Percentiles rank a stretch among this genome's conserved stretches.
Evolutionary conservation across 306 rosid genomes (phyloP).

Genomic region (Vachellia pachyceras): DNA sequence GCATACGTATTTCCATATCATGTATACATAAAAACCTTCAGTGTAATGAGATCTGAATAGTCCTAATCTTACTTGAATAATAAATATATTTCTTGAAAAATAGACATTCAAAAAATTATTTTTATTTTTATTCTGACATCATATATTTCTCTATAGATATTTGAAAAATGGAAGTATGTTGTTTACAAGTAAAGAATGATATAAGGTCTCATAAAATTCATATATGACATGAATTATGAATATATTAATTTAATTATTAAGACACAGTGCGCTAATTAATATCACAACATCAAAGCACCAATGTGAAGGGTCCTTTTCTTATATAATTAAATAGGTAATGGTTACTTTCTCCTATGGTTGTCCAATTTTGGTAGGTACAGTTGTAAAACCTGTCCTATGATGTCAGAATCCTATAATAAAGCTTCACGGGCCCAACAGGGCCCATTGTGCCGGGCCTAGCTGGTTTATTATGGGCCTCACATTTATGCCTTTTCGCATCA

Average conservation of each 20-base stretch:
- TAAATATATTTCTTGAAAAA: no score
- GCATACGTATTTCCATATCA: background rate
- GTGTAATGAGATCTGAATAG: background rate
- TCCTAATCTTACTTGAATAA: background rate
- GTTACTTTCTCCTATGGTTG: slow-evolving; percentile 27
- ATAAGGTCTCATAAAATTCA: background rate
- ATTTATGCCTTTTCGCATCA: background rate
- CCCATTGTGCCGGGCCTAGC: slow-evolving; percentile 14
- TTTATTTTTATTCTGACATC: no score
- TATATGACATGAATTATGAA: background rate
- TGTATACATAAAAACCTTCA: background rate
- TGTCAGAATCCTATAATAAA: background rate
- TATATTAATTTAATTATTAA: background rate
- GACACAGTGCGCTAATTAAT: background rate
- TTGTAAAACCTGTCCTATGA: background rate
- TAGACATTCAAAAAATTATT: no score
- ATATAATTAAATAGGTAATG: background rate
- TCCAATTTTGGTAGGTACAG: slow-evolving; percentile 12
- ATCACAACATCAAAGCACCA: background rate
- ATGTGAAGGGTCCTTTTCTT: background rate
- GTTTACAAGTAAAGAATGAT: no score
- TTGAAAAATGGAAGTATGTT: no score
- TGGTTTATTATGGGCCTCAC: slow-evolving; percentile 5
- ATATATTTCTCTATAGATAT: no score
- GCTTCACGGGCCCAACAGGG: slow-evolving; percentile 29